Percentiles rank a stretch among this genome's conserved stretches.
These are phyloP conservation scores for Amanita subjunquillea DNA, from an alignment of 768 basidiomycete species.

Conservation along the genomic window DNA sequence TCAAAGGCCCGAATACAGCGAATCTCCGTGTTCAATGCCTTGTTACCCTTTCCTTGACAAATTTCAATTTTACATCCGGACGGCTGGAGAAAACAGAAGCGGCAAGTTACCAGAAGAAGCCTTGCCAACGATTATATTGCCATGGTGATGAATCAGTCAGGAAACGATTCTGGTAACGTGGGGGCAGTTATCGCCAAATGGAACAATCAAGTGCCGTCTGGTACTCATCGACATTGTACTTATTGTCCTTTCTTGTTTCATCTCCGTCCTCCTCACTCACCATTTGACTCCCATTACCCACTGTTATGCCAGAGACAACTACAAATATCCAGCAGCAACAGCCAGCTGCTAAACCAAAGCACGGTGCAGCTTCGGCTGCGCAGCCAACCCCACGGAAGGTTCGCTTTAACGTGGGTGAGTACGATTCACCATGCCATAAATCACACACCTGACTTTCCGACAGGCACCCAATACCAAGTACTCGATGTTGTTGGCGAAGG, in stretches of 20 bases:
- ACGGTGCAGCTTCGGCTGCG: constrained; percentile 29
- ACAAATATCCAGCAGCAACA: constrained; percentile 13
- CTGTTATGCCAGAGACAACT: constrained; percentile 20
- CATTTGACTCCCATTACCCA: constrained; percentile 9
- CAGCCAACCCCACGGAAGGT: constrained; percentile 68
- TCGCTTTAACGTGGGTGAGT: constrained; percentile 75
- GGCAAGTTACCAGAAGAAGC: background rate
- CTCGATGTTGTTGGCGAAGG: constrained; percentile 85
- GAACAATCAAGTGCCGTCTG: background rate
- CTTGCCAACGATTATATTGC: background rate
- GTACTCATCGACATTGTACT: constrained; percentile 6
- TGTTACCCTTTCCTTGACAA: too few species aligned
- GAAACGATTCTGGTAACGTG: background rate
- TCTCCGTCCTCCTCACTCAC: constrained; percentile 10
- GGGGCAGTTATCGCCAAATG: background rate
- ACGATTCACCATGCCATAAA: background rate
- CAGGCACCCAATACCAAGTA: constrained; percentile 74
- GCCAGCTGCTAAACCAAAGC: constrained; percentile 25
- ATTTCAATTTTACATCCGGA: too few species aligned
- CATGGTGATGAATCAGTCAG: background rate
- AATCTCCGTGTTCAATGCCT: too few species aligned
- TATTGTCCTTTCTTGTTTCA: constrained; percentile 12
- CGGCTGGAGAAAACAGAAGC: background rate
- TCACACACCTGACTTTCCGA: background rate
- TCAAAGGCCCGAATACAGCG: too few species aligned